Evolutionary conservation across 768 basidiomycete genomes (phyloP), one percentile per base, ranked within the genome.

Genomic region (Amanita exitialis): DNA sequence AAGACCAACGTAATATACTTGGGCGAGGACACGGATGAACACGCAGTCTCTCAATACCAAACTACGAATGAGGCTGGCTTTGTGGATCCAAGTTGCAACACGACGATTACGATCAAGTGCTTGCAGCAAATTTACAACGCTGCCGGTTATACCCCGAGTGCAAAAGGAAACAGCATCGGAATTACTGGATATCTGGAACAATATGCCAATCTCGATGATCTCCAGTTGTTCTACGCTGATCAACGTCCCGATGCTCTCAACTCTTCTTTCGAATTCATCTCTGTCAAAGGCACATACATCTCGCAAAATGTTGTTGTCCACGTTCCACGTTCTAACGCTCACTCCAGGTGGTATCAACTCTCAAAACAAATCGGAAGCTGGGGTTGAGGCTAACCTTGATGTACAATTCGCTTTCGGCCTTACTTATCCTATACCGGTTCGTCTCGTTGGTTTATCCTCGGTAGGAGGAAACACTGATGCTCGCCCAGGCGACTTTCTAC

Each of bases 351-450:
- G 82, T 6, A 32, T 64, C 48, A 83, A 86, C 57, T 73, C 75
- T 54, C 83, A 86, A 59, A 75, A 56, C 28, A 45, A 65, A 7
- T 60, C 59, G 0, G 66, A 65, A 18, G 77, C 83, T n/a, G 82
- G 82, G 4, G 59, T 54, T 2, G 85, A 87, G 61, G 85, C 82
- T 3, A 70, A 80, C 53, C 65, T 86, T 20, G 82, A 85, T 54
- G 71, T 74, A 4, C 79, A 85, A 57, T 82, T 77, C 57, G 79
- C 74, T 0, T 78, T 74, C 50, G 83, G 83, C 3, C 54, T 86
- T 16, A 72, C 78, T 2, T 72, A 72, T 58, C 84, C 84, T 1
- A 79, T 77, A 13, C 73, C 77, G 1, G 70, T 72, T 46, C n/a
- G 27, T 25, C 34, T 7, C 44, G 16, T 9, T 21, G 30, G 12